A percentile compares a stretch with the other conserved stretches of the same genome.
Evolutionary conservation across 169 alveolate species (phyloP).

Genomic region (Cryptosporidium sp.): DNA sequence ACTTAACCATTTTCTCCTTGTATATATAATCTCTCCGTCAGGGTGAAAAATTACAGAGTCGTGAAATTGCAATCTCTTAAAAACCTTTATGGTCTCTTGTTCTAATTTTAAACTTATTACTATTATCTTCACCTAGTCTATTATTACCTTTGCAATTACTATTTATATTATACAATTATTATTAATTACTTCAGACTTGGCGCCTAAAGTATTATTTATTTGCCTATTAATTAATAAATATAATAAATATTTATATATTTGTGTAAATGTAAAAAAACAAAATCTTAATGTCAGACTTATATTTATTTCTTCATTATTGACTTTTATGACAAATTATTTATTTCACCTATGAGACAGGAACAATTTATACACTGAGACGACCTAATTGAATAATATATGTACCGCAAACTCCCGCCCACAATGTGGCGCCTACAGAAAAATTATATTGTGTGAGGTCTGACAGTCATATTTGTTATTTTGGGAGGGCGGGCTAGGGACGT

Average conservation of each 20-base stretch:
- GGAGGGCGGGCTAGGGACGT: background rate
- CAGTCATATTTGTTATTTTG: background rate
- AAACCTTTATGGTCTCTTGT: slow-evolving; percentile 11
- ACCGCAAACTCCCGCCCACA: background rate
- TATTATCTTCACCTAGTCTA: background rate
- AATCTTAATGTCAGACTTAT: background rate
- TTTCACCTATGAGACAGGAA: slow-evolving; percentile 16
- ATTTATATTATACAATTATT: background rate
- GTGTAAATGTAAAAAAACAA: background rate
- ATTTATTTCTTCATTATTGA: background rate
- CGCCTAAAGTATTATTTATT: background rate
- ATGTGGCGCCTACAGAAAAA: background rate
- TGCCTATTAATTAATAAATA: background rate
- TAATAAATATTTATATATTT: background rate
- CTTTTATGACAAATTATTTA: background rate
- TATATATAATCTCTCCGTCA: slow-evolving; percentile 18
- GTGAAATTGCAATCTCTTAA: slow-evolving; percentile 7
- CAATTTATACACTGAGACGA: slow-evolving; percentile 1
- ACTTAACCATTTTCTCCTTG: slow-evolving; percentile 83
- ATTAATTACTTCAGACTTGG: background rate
- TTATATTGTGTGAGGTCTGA: background rate
- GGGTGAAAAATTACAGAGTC: slow-evolving; percentile 12
- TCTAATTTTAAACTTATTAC: background rate
- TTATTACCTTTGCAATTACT: slow-evolving; percentile 3
- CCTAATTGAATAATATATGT: background rate